Percentiles rank a stretch among this genome's conserved stretches.
phyloP scores from a whole-genome alignment of 495 filamentous ascomycete species.

The Penicillium lagena region DNA sequence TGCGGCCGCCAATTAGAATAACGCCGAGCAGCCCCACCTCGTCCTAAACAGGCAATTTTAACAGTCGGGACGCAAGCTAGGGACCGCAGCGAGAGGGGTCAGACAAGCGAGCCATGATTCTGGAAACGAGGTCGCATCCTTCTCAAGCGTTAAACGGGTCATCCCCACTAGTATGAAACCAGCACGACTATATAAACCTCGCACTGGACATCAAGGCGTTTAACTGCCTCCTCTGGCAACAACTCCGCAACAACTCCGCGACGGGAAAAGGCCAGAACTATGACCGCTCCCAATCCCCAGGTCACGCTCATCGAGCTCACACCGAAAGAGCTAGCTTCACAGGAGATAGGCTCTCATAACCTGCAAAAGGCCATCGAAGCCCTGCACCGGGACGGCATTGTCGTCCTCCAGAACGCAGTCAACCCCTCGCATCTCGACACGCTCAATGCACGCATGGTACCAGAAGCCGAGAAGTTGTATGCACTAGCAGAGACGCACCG shows the following conservation, averaged over 20 bases:
- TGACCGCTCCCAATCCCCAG: not conserved
- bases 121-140: too few species aligned
- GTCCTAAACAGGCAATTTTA: not conserved
- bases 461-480: conserved; percentile 40
- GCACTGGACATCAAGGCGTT: not conserved
- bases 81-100: not conserved
- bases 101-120: not conserved
- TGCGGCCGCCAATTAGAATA: not conserved
- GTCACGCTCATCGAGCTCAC: conserved; percentile 11
- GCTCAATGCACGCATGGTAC: conserved; percentile 45
- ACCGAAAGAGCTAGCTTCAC: conserved; percentile 9
- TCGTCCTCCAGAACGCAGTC: conserved; percentile 44
- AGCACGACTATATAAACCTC: not conserved
- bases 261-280: not conserved
- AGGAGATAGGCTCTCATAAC: conserved; percentile 28
- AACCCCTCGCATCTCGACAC: conserved; percentile 35
- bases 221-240: not conserved
- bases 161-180: too few species aligned
- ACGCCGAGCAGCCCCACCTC: not conserved
- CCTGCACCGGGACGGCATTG: conserved; percentile 45
- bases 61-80: not conserved
- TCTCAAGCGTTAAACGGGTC: too few species aligned
- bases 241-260: too few species aligned
- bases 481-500: conserved; percentile 29
- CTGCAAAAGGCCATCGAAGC: conserved; percentile 42